A percentile compares a stretch with the other conserved stretches of the same genome.
Conservation (phyloP, 1,139 yeast species). For the Nakaseomyces delphensis region DNA sequence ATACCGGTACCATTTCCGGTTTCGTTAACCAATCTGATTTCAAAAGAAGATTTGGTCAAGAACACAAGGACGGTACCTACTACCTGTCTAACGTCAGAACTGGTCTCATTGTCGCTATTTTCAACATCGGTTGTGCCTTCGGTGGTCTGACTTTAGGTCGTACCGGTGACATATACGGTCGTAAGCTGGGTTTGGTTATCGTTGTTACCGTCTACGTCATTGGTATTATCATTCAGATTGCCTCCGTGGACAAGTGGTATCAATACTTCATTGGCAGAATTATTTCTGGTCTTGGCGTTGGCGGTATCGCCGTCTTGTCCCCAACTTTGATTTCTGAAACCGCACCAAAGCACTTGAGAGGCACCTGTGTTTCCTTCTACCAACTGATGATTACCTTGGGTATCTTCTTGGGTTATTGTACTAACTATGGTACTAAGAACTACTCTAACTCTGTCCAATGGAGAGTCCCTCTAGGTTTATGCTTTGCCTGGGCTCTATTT, state of each 20-base stretch:
- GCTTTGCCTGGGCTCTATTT: conserved; percentile 36
- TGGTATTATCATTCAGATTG: conserved; percentile 36
- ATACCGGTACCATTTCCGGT: conserved; percentile 69
- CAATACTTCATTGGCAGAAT: conserved; percentile 9
- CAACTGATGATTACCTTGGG: conserved; percentile 56
- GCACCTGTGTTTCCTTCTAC: conserved; percentile 51
- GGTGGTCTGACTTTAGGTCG: conserved; percentile 51
- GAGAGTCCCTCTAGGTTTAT: conserved; percentile 50
- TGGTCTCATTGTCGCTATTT: conserved; percentile 54
- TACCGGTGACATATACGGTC: conserved; percentile 49
- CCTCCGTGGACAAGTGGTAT: conserved; percentile 9
- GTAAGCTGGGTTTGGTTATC: conserved; percentile 49
- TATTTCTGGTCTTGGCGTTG: conserved; percentile 49
- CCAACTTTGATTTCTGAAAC: conserved; percentile 58
- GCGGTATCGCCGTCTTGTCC: conserved; percentile 49
- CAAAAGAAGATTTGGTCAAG: conserved; percentile 43
- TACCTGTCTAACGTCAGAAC: conserved; percentile 44
- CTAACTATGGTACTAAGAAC: conserved; percentile 47
- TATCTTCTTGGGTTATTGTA: conserved; percentile 51
- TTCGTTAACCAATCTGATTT: conserved; percentile 51
- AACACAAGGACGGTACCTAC: conserved; percentile 33
- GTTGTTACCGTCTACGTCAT: conserved; percentile 49
- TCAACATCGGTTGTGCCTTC: conserved; percentile 58
- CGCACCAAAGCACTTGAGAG: conserved; percentile 57
- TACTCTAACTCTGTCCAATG: conserved; percentile 43